Evolutionary conservation across 176 grass and related monocot genomes (phyloP), one percentile per base, ranked within the genome.

Genomic region (sorghum (Sorghum bicolor)): DNA sequence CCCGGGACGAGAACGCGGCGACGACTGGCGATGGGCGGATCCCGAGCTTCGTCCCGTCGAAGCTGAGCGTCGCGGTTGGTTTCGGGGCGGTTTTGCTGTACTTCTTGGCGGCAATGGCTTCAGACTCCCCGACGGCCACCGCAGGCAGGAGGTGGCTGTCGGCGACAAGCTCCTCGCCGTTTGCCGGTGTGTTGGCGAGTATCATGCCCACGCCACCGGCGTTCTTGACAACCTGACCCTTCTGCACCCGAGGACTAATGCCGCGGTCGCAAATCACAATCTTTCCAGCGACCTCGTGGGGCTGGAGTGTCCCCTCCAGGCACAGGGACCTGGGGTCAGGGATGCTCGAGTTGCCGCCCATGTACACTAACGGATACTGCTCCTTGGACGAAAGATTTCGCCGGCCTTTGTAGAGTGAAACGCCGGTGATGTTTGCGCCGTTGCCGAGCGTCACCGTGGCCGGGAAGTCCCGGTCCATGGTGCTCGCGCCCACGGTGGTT

Each of bases 101-200:
- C 34, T 65, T 82, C 87, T 94, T 96, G 71, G 82, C 92, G 44
- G 67, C 89, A 29, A 76, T 57, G 37, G 87, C 96, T 64, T 92
- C 83, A 0, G 83, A 65, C 19, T 92, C 48, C 50, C 96, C 93
- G 6, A 99, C 88, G 11, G 96, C 96, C 5, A 96, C 85, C 4
- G 93, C 96, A 10, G 93, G 93, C 71, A 99, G 50, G 50, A 99
- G 96, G 83, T 99, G 96, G 93, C 93, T 96, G 47, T 99, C 96
- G 47, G 96, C 96, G 22, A 99, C 93, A 31, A 99, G 96, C 83
- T 99, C 96, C 53, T 99, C 87, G 63, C 96, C 96, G 52, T 99
- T 99, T 0, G 89, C 88, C 3, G 77, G 71, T 8, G 93, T 92
- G 84, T 99, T 96, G 36, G 81, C 86, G 33, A 96, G 88, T 41